These are phyloP conservation scores for Cokeromyces recurvatus DNA, from an alignment of 371 early-diverging fungal genomes.

Conservation along the genomic window DNA sequence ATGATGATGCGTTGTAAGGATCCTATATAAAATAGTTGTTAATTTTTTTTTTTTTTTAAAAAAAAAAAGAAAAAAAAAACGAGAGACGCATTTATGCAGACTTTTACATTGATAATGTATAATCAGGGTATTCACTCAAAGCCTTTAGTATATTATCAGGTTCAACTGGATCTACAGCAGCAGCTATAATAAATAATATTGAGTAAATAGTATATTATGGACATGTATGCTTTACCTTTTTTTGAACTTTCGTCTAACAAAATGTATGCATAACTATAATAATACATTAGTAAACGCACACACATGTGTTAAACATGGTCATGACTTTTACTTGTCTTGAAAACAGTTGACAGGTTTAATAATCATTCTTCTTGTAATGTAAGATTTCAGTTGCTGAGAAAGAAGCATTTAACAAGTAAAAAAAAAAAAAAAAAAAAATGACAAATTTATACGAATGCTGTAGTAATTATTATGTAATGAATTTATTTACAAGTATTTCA, in stretches of 20 bases:
- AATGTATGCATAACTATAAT: slow-evolving; percentile 70
- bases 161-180: slow-evolving; percentile 56
- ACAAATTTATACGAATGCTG: too few species aligned
- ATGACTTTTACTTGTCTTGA: slow-evolving; percentile 24
- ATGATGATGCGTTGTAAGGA: slow-evolving; percentile 79
- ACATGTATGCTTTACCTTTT: slow-evolving; percentile 16
- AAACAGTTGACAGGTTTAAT: slow-evolving; percentile 28
- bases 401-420: too few species aligned
- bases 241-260: slow-evolving; percentile 64
- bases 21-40: too few species aligned
- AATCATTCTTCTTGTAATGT: too few species aligned
- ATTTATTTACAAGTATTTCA: too few species aligned
- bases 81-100: too few species aligned
- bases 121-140: slow-evolving; percentile 27
- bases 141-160: slow-evolving; percentile 45
- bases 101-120: slow-evolving; percentile 40
- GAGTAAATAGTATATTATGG: not conserved
- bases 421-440: too few species aligned
- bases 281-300: not conserved
- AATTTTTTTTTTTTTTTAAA: not conserved
- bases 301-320: not conserved
- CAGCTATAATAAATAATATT: slow-evolving; percentile 15
- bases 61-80: not conserved
- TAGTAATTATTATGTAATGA: too few species aligned
- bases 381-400: too few species aligned